These are phyloP conservation scores for Leishmania mexicana DNA, from an alignment of 208 protist genomes.

Conservation along the genomic window DNA sequence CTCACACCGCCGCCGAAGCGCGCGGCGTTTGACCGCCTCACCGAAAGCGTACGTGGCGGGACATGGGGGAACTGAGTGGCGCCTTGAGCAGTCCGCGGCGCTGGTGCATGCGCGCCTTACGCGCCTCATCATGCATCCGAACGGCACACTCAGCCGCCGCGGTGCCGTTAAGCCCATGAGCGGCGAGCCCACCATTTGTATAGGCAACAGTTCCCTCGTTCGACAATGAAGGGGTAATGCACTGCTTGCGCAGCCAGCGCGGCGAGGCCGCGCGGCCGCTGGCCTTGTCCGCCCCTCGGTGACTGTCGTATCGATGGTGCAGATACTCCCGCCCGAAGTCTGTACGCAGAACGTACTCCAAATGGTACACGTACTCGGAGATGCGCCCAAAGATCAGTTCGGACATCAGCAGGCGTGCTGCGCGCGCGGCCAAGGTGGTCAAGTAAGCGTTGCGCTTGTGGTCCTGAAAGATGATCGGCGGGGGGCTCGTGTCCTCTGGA, in stretches of 20 bases:
- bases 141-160: not conserved
- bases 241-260: not conserved
- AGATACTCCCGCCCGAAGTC: conserved; percentile 7
- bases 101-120: conserved; percentile 1
- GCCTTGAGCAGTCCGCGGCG: not conserved
- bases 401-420: conserved; percentile 48
- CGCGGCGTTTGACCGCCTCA: not conserved
- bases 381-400: conserved; percentile 56
- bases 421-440: conserved; percentile 50
- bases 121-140: conserved; percentile 5
- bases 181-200: conserved; percentile 16
- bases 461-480: conserved; percentile 16
- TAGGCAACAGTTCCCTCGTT: conserved; percentile 15
- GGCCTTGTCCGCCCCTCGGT: not conserved
- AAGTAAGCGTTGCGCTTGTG: conserved; percentile 20
- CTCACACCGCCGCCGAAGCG: not conserved
- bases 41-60: conserved; percentile 2
- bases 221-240: conserved; percentile 15
- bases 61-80: not conserved
- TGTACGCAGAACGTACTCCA: conserved; percentile 47
- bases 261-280: not conserved
- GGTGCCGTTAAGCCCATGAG: conserved; percentile 14
- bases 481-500: conserved; percentile 36
- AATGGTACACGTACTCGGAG: conserved; percentile 64
- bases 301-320: not conserved